Base-by-base conservation (phyloP, 2,329 filamentous ascomycete species). In the Teratosphaeriaceae sp. region DNA sequence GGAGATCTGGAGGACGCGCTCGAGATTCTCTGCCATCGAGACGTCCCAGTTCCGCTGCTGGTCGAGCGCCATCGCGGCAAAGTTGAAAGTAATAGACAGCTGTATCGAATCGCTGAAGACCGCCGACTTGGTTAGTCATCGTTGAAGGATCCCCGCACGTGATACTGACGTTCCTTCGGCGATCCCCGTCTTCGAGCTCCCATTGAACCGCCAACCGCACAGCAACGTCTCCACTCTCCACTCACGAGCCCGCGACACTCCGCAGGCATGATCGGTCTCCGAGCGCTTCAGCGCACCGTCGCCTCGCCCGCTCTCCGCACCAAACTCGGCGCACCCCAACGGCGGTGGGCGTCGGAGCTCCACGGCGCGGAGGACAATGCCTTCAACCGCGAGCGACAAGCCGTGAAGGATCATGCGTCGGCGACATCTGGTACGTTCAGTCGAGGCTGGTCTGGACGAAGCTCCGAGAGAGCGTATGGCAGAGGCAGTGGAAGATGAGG, bases 311-410 rank as follows among this genome's bases (percentile, higher is more conserved):
- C 54, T 30, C 41, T 61, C 37, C 60, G 60, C 51, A 7, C 9
- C 15, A 58, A 56, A 35, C 29, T 54, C 42, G 43, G 33, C 22
- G 35, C 36, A 16, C 35, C 29, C 18, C 33, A 37, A 9, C 37
- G 38, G 21, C 30, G 24, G 34, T 37, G 22, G 12, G 22, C 46
- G 40, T 44, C 40, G 44, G 43, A 37, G 33, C 46, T 85, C 59
- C 60, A 66, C 36, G 80, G 82, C 60, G 65, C 75, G 45, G 74
- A 75, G 66, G 85, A 95, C 73, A 97, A 94, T 72, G 80, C 82
- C 62, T 98, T 97, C 78, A 83, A 94, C 75, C 82, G 84, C 62
- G 92, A 98, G 78, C 82, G 92, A 66, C 75, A 81, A 66, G 85
- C 85, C 61, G 85, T 95, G 65, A 89, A 94, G 77, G 81, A 88